Evolutionary conservation across 352 stramenopile genomes (phyloP).

Genomic region (Pythium plurisporium): DNA sequence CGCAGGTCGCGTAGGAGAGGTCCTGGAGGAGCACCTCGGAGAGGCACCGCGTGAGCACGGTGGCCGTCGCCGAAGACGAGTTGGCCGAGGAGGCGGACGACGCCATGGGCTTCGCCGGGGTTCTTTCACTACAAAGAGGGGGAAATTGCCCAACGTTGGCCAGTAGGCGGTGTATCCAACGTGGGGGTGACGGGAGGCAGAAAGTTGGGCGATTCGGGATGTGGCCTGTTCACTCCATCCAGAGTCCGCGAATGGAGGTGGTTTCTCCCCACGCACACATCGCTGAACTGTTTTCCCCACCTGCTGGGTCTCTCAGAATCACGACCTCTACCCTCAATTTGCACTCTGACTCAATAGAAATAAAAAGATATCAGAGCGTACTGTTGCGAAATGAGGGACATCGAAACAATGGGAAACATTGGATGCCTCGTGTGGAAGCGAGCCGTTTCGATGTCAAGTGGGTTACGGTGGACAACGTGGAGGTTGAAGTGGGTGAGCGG

Average conservation of each 20-base stretch:
- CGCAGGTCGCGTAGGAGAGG: constrained; percentile 46
- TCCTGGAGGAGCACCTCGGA: constrained; percentile 38
- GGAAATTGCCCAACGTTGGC: too few relatives aligned
- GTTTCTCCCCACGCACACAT: not conserved
- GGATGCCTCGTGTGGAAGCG: not conserved
- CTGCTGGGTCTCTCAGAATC: not conserved
- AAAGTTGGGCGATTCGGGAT: not conserved
- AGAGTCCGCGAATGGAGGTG: not conserved
- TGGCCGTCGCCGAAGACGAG: not conserved
- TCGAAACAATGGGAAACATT: not conserved
- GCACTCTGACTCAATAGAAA: not conserved
- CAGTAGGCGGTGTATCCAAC: not conserved
- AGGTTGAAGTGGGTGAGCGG: constrained; percentile 3
- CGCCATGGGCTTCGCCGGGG: not conserved
- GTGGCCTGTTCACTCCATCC: not conserved
- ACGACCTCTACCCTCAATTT: not conserved
- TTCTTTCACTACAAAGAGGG: too few relatives aligned
- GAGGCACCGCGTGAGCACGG: constrained; percentile 38
- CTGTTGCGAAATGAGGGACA: not conserved
- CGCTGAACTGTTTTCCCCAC: not conserved
- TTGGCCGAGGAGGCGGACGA: not conserved
- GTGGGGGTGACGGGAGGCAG: not conserved
- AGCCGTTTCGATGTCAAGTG: constrained; percentile 1
- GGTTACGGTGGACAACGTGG: not conserved
- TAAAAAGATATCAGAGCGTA: not conserved